Evolutionary conservation across 495 filamentous ascomycete genomes (phyloP), one percentile per base, ranked within the genome.

Genomic region (Aspergillus nanangensis): DNA sequence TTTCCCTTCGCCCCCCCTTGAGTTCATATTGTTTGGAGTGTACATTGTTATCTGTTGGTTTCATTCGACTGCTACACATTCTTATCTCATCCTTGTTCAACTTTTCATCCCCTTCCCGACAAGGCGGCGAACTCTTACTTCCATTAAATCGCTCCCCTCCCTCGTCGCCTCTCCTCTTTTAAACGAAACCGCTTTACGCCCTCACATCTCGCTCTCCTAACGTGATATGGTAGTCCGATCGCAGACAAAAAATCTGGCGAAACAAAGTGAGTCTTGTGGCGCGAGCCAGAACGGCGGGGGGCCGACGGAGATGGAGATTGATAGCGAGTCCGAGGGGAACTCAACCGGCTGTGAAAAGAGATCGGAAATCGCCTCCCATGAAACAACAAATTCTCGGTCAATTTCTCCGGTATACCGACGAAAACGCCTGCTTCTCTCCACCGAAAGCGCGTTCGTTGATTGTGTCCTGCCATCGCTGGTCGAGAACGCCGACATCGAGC

Each of bases 371-470:
- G 25, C 25, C 48, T 2, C 49, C 22, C 32, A 24, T 40, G 29
- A 47, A 55, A 14, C 31, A 49, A 25, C 20, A 42, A 4, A 10
- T 36, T 21, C 37, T 37, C 32, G 20, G 25, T 7, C 25, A 29
- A 11, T 29, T 11, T 29, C 51, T 8, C 20, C 53, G 8, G 36
- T 34, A 17, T 41, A 34, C 19, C 66, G 67, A 27, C 69, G 66
- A 15, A 70, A 65, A 53, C 66, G 69, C 9, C 44, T 74, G 24
- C 61, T 74, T 13, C 45, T 74, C 0, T 72, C 71, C 14, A 74
- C 71, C 0, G 71, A 72, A 36, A 69, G 66, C 32, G 65, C 63
- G 20, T 72, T 74, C 44, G 67, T 64, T 43, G 66, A 66, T 24
- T 61, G 64, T 24, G 53, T 74, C 3, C 63, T 72, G 15, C 66